Base-by-base conservation (phyloP, 805 yeast genomes). In the Pachysolen tannophilus region DNA sequence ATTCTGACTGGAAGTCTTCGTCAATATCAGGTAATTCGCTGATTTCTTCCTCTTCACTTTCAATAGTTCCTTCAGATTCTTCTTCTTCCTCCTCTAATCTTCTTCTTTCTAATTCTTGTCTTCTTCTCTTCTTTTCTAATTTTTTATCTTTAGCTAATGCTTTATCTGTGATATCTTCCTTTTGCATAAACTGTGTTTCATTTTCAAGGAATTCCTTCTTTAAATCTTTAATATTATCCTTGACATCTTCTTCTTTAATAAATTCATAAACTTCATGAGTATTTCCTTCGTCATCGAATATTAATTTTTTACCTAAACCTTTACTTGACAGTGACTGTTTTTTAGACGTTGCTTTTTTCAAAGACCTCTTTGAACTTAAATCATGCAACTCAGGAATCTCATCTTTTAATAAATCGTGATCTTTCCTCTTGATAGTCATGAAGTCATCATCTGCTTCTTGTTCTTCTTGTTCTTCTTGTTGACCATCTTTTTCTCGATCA, bases 211-310 rank as follows among this genome's bases (percentile, higher is more conserved):
- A 92, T 42, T 73, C 69, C 27, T 65, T 58, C 59, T 83, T 82
- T 60, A 85, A 94, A 8, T 53, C 59, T 34, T 62, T 63, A 2
- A 88, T 87, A 47, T 75, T 82, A 20, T 77, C 78, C 13, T 36
- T 31, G 28, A 84, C 88, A 24, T 63, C 67, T 27, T 78, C 92
- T 58, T 86, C 97, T 46, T 82, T 84, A 53, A 85, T 87, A 41
- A 92, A 67, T 59, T 90, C 97, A 52, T 92, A 92, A 5, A 90
- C 65, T 8, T 94, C 83, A 57, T 90, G 97, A 0, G 97, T 81
- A 5, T 67, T 69, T 19, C 99, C 99, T 3, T 90, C 97, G 43
- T 92, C 98, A 52, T 92, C 99, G 52, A 90, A 92, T 37, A 73
- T 68, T 46, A 90, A 56, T 54, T 87, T 92, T 15, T 82, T 75